Evolutionary conservation across 352 stramenopile genomes (phyloP).

Genomic region (Phytophthora colocasiae): DNA sequence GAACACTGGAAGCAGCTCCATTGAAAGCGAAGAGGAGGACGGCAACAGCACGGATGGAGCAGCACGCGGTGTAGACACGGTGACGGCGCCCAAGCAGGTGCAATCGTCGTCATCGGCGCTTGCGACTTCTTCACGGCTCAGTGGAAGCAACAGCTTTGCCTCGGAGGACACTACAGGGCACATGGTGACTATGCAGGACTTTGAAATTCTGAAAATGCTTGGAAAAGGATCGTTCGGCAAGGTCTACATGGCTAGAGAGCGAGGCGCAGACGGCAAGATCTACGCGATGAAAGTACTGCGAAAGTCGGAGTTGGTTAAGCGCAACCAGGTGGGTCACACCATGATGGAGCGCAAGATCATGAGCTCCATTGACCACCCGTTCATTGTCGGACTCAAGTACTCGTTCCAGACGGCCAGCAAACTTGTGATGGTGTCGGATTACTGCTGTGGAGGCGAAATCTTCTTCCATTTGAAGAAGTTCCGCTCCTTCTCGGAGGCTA

Average conservation of each 20-base stretch:
- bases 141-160: constrained; percentile 29
- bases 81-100: constrained; percentile 35
- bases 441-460: constrained; percentile 91
- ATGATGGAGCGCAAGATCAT: constrained; percentile 92
- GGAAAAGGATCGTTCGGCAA: constrained; percentile 98
- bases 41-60: constrained; percentile 55
- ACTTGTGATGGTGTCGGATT: constrained; percentile 93
- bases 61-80: constrained; percentile 32
- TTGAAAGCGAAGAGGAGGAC: constrained; percentile 70
- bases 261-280: constrained; percentile 66
- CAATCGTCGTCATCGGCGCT: constrained; percentile 39
- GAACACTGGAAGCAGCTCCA: constrained; percentile 40
- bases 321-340: constrained; percentile 88
- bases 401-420: constrained; percentile 93
- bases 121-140: constrained; percentile 28
- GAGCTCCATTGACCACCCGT: constrained; percentile 94
- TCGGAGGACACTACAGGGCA: constrained; percentile 33
- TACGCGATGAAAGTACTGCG: constrained; percentile 91
- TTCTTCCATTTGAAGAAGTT: constrained; percentile 94
- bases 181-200: constrained; percentile 84
- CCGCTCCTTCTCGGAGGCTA: constrained; percentile 88
- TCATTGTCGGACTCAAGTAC: constrained; percentile 96
- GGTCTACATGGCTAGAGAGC: constrained; percentile 97
- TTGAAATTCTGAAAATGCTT: constrained; percentile 98
- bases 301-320: constrained; percentile 90